phyloP scores from a whole-genome alignment of 2,329 filamentous ascomycete genomes.

The Aspergillus hortae region DNA sequence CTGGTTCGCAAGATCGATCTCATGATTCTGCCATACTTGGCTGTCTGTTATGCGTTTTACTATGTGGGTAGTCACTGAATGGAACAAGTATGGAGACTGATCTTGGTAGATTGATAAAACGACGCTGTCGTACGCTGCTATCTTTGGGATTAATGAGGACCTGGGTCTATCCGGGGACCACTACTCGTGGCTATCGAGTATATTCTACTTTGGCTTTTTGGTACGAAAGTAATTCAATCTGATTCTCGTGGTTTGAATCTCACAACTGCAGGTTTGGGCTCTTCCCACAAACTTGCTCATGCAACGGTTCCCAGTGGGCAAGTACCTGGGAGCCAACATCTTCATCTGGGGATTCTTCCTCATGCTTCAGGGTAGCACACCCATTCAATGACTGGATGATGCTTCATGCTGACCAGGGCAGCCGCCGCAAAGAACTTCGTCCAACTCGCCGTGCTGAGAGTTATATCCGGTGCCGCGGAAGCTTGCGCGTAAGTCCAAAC shows the following conservation, averaged over 20 bases:
- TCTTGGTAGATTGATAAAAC: too few relatives aligned
- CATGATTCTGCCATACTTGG: too few relatives aligned
- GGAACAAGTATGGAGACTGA: too few relatives aligned
- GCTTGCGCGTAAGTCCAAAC: slow-evolving; percentile 32
- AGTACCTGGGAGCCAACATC: slow-evolving; percentile 44
- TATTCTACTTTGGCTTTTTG: slow-evolving; percentile 53
- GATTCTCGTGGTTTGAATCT: too few relatives aligned
- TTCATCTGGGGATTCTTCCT: slow-evolving; percentile 48
- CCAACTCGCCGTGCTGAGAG: slow-evolving; percentile 47
- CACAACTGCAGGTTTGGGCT: slow-evolving; percentile 26
- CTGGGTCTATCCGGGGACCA: slow-evolving; percentile 36
- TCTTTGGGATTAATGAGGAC: too few relatives aligned
- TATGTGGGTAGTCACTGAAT: too few relatives aligned
- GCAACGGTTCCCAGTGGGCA: slow-evolving; percentile 48
- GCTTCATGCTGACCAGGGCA: slow-evolving; percentile 28
- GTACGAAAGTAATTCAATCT: slow-evolving; percentile 9
- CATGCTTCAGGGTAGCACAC: too few relatives aligned
- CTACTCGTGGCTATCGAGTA: slow-evolving; percentile 51
- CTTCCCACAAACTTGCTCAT: slow-evolving; percentile 35
- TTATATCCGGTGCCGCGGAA: slow-evolving; percentile 55
- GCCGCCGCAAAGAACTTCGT: slow-evolving; percentile 48
- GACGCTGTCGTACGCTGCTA: too few relatives aligned
- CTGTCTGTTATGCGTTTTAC: too few relatives aligned
- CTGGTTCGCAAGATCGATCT: too few relatives aligned
- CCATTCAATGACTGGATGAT: too few relatives aligned